Evolutionary conservation across 116 monocot species (phyloP).

Genomic region (Papilionanthe hybrid): DNA sequence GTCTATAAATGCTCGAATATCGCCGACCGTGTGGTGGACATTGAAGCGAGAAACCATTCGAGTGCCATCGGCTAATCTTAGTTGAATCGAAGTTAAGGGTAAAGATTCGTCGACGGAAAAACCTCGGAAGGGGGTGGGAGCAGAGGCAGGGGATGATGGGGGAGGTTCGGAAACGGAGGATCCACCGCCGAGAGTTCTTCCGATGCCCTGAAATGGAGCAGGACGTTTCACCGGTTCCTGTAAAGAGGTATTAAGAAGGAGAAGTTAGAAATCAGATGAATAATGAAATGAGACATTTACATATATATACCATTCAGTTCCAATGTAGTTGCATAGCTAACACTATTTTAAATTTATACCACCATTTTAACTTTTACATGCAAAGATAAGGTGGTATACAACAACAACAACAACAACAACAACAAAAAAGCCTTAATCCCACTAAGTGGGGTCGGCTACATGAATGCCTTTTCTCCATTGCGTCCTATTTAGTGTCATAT

Average conservation of each 20-base stretch:
- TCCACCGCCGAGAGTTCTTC: conserved; percentile 78
- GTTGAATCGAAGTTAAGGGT: conserved; percentile 81
- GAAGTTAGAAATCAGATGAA: too few relatives aligned
- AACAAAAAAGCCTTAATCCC: too few relatives aligned
- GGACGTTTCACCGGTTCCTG: conserved; percentile 64
- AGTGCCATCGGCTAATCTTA: conserved; percentile 84
- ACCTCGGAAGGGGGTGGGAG: conserved; percentile 22
- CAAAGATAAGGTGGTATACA: too few relatives aligned
- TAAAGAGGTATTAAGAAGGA: background rate
- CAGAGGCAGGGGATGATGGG: conserved; percentile 4
- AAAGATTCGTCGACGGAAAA: conserved; percentile 56
- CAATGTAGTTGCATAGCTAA: too few relatives aligned
- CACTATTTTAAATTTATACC: too few relatives aligned
- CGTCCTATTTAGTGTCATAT: too few relatives aligned
- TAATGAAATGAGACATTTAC: too few relatives aligned
- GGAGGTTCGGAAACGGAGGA: conserved; percentile 15
- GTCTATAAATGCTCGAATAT: conserved; percentile 74
- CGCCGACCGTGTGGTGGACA: conserved; percentile 60
- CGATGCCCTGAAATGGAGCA: conserved; percentile 63
- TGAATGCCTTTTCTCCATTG: too few relatives aligned
- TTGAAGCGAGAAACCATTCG: conserved; percentile 87
- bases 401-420: too few relatives aligned
- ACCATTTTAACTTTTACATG: too few relatives aligned
- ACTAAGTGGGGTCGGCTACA: too few relatives aligned
- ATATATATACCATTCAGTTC: too few relatives aligned